Evolutionary conservation across 73 alveolate species (phyloP).

Genomic region (Blepharisma japonicum): DNA sequence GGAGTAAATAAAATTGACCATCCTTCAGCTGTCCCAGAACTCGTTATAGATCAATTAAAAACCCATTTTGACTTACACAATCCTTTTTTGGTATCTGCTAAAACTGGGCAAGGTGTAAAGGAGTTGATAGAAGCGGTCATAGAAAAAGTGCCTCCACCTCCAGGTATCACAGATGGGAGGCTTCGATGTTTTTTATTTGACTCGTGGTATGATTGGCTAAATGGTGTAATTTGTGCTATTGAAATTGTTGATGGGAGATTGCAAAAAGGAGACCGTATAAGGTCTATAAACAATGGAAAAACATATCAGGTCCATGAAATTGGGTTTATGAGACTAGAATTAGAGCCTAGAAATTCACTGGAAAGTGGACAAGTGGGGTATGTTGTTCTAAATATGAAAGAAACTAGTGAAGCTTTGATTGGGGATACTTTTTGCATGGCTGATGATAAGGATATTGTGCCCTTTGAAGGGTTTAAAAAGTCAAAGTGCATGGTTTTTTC

Average conservation of each 20-base stretch:
- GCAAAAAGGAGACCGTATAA: slow-evolving; percentile 43
- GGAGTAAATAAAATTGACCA: slow-evolving; percentile 80
- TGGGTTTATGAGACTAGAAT: slow-evolving; percentile 76
- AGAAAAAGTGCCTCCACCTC: slow-evolving; percentile 72
- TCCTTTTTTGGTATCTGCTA: slow-evolving; percentile 63
- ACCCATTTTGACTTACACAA: slow-evolving; percentile 48
- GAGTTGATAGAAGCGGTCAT: slow-evolving; percentile 57
- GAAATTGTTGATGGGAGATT: slow-evolving; percentile 42
- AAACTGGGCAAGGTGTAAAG: slow-evolving; percentile 76
- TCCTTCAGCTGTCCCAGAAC: slow-evolving; percentile 68
- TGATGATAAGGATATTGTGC: slow-evolving; percentile 31
- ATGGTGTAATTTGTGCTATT: slow-evolving; percentile 50
- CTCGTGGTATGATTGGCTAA: slow-evolving; percentile 50
- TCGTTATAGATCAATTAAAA: slow-evolving; percentile 45
- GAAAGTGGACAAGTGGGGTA: slow-evolving; percentile 91
- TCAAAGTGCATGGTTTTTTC: slow-evolving; percentile 89
- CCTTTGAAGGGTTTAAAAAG: slow-evolving; percentile 84
- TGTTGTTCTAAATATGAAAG: slow-evolving; percentile 81
- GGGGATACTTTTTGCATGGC: slow-evolving; percentile 71
- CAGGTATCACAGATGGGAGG: slow-evolving; percentile 5
- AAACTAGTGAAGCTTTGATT: slow-evolving; percentile 72
- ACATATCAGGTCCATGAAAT: slow-evolving; percentile 56
- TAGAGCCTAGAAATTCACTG: slow-evolving; percentile 49
- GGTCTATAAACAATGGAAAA: slow-evolving; percentile 35
- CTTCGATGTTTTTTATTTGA: slow-evolving; percentile 40